Evolutionary conservation across 1,139 yeast genomes (phyloP), one percentile per base, ranked within the genome.

Genomic region (Candida frijolesensis): DNA sequence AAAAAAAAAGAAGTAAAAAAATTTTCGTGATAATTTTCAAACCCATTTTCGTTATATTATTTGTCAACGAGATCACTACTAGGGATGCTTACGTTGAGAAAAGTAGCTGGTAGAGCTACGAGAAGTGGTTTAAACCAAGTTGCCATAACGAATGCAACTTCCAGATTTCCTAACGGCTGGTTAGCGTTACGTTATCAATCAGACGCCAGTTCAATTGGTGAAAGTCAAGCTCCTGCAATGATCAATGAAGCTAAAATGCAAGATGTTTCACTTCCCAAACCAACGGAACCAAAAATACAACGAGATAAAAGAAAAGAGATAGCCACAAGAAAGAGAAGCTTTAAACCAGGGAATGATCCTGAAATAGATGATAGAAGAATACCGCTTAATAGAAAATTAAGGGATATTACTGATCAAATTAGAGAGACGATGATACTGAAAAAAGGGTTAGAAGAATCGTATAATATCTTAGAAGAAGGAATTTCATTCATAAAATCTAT

Each of bases 381-480:
- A 25, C 45, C 44, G 12, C 9, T 50, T 35, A 55, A 63, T 49
- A 54, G 56, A 25, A 75, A 74, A 54, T 62, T 76, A 43, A 59
- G 63, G 25, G 79, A 74, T 51, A 71, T 76, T 38, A 56, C 70
- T 15, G 54, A 57, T 14, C 80, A 75, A 54, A 62, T 76, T 46
- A 51, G 55, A 14, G 54, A 58, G 7, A 63, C 75, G 1, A 65
- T 71, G 32, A 5, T 34, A 33, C 39, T 59, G 3, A 46, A 55
- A 15, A 50, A 48, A 4, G 67, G 66, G 44, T 55, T 71, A 32
- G 45, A 57, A 4, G 80, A 74, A 52, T 60, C 72, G 18, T 56
- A 68, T 27, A 76, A 68, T 39, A 74, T 76, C 49, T 66, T 74
- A 45, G 78, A 74, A 45, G 80, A 76, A 57, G 80, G 79, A 1